Conservation (phyloP, 306 rosid species). For the Boehmeria nivea region DNA sequence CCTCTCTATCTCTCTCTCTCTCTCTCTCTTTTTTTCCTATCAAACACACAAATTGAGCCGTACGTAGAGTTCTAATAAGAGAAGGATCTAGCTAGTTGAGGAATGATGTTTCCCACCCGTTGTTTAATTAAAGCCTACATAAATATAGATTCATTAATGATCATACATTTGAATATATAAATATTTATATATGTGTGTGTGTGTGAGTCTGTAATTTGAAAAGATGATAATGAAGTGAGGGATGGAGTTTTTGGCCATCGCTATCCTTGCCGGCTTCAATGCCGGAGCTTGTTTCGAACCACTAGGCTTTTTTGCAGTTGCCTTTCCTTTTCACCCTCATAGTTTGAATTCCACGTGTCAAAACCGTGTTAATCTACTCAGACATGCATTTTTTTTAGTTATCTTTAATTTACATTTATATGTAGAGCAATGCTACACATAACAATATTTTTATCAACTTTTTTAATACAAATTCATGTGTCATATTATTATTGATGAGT, state of each 20-base stretch:
- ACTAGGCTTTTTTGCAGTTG: neutral
- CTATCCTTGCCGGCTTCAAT: conserved; percentile 11
- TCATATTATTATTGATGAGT: no score
- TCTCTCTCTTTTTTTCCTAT: no score
- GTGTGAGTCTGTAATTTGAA: neutral
- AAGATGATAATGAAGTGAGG: neutral
- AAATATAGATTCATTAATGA: no score
- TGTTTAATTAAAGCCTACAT: no score
- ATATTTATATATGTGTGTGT: neutral
- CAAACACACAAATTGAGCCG: no score
- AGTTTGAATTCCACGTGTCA: neutral
- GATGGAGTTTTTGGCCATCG: conserved; percentile 1
- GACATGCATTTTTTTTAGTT: no score
- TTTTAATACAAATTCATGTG: no score
- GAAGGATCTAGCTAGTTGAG: no score
- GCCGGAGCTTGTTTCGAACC: conserved; percentile 10
- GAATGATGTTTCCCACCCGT: no score
- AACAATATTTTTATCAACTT: no score
- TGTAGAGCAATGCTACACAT: neutral
- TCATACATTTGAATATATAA: neutral
- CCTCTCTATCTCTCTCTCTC: no score
- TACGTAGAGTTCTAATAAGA: no score
- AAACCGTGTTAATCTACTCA: neutral
- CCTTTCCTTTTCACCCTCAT: conserved; percentile 1
- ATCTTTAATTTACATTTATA: neutral